Evolutionary conservation across 306 rosid species (phyloP), one percentile per base, ranked within the genome.

Genomic region (Pachyrhizus erosus): DNA sequence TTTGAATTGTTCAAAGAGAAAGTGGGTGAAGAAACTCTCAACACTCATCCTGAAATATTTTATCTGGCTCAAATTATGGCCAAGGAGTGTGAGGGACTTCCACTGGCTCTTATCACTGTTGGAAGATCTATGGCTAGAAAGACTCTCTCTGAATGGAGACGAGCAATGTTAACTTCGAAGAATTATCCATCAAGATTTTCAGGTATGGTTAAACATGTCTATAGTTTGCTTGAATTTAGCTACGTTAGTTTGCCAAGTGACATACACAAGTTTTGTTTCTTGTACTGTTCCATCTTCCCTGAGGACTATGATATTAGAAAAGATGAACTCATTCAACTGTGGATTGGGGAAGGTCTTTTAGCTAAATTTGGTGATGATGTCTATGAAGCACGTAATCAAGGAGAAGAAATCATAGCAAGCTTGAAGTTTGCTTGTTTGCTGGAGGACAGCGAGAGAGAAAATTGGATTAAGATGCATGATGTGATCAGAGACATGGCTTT

Each of bases 231-330:
- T 24, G 66, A 58, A 27, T 58, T 58, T 58, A 58, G 64, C 64
- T 55, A 55, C 3, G 64, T 23, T 34, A 58, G 66, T 10, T 58
- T 58, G 31, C 66, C 66, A 58, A 58, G 66, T 58, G 66, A n/a
- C 34, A 4, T 26, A 1, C 34, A 58, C n/a, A 58, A 58, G 34
- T 58, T 34, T 58, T 58, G 66, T 58, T 58, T 58, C 34, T 24
- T 58, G 66, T 24, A 58, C 66, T 58, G 34, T 24, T 58, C 66
- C 66, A 58, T 58, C 66, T 58, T 58, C 66, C 66, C 66, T 58
- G 66, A 24, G 34, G 66, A 58, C 34, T 58, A 58, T 5, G 34
- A 23, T 4, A 58, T 58, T 24, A 58, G 66, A 24, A 24, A 23
- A 58, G 66, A 58, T 58, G 66, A 58, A 58, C 66, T 58, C 34